Evolutionary conservation across 2,329 filamentous ascomycete genomes (phyloP).

Genomic region (Aspergillus puulaauensis): DNA sequence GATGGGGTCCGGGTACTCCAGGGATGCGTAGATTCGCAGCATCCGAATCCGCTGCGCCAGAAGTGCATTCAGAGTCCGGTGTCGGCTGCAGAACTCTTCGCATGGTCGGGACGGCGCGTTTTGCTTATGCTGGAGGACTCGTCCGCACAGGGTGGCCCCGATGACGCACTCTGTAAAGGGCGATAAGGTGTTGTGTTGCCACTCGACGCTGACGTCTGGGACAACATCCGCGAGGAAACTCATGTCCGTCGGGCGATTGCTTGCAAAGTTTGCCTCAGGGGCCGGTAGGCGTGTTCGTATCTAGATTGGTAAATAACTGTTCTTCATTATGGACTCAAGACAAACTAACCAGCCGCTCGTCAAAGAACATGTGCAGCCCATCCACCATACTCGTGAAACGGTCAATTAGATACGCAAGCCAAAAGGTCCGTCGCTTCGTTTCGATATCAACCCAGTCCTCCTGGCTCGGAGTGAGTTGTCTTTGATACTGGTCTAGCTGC

Average conservation of each 20-base stretch:
- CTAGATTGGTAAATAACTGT: neutral
- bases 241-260: neutral
- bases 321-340: too few species aligned
- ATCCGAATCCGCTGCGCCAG: neutral
- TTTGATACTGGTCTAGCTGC: constrained; percentile 5
- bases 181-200: neutral
- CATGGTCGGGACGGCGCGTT: neutral
- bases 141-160: constrained; percentile 17
- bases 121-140: constrained; percentile 4
- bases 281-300: constrained; percentile 1
- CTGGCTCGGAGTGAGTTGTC: neutral
- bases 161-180: constrained; percentile 28
- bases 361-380: constrained; percentile 28
- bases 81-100: neutral
- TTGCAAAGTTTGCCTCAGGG: neutral
- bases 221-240: constrained; percentile 6
- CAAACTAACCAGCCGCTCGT: constrained; percentile 21
- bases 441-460: constrained; percentile 26
- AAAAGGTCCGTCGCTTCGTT: constrained; percentile 36
- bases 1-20: neutral
- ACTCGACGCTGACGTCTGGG: neutral
- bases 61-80: neutral
- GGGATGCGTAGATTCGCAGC: neutral
- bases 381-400: constrained; percentile 30
- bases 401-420: constrained; percentile 39